A percentile compares a stretch with the other conserved stretches of the same genome.
Evolutionary conservation across 2,329 filamentous ascomycete species (phyloP).

Genomic region (Didymella pomorum): DNA sequence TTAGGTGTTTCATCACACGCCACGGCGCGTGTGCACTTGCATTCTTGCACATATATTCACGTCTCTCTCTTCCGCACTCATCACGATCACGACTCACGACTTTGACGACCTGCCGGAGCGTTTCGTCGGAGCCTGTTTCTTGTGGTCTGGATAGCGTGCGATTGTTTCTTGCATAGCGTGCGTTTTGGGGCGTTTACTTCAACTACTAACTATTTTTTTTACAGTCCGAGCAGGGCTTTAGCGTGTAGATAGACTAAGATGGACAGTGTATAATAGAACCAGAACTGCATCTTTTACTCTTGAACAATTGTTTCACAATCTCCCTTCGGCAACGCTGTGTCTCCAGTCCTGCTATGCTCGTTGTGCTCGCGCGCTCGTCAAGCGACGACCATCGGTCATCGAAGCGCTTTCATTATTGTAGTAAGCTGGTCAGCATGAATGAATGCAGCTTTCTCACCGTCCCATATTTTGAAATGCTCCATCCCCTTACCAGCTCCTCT

Average conservation of each 20-base stretch:
- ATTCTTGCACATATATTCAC: constrained; percentile 21
- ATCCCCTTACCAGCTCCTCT: no score
- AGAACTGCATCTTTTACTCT: constrained; percentile 6
- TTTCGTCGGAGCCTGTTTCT: constrained; percentile 1
- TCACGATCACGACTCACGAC: constrained; percentile 19
- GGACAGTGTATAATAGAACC: constrained; percentile 13
- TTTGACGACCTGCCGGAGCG: constrained; percentile 14
- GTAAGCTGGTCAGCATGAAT: no score
- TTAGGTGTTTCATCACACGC: background rate
- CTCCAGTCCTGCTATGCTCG: no score
- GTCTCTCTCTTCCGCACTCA: constrained; percentile 13
- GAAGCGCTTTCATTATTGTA: no score
- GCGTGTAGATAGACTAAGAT: constrained; percentile 9
- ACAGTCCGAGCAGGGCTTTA: background rate
- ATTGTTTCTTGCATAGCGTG: background rate
- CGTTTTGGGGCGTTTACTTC: background rate
- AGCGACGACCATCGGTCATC: no score
- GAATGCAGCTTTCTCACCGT: no score
- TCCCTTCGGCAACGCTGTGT: no score
- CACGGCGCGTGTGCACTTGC: constrained; percentile 1
- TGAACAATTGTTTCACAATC: background rate
- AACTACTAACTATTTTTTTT: background rate
- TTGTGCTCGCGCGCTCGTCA: no score
- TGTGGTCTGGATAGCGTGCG: background rate
- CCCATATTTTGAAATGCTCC: no score